phyloP scores from a whole-genome alignment of 176 grass and related monocot species.

The Ananas comosus region DNA sequence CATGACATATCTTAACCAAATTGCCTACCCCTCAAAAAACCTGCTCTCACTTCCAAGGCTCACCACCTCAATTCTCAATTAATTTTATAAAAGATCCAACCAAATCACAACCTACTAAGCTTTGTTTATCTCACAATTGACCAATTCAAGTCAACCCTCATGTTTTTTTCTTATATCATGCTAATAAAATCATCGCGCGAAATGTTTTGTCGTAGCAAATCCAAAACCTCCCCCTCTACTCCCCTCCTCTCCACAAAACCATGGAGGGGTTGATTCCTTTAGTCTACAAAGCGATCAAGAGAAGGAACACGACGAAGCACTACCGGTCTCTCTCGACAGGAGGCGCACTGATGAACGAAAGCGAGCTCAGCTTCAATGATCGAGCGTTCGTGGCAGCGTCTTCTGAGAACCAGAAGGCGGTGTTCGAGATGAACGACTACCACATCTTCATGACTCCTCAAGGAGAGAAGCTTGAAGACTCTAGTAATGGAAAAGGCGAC shows the following conservation, averaged over 20 bases:
- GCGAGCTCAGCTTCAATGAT: slow-evolving; percentile 4
- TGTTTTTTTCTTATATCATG: neutral
- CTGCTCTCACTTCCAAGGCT: neutral
- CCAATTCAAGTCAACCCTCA: neutral
- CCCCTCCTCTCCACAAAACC: neutral
- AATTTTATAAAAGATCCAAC: neutral
- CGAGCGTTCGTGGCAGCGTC: slow-evolving; percentile 27
- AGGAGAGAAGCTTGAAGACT: neutral
- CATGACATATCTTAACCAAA: neutral
- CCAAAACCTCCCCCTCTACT: neutral
- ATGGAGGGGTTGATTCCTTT: slow-evolving; percentile 55
- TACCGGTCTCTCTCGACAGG: slow-evolving; percentile 38
- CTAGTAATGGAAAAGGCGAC: neutral
- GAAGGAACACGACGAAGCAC: slow-evolving; percentile 38
- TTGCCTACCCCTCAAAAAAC: neutral
- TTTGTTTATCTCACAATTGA: neutral
- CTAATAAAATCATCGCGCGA: neutral
- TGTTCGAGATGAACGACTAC: too few relatives aligned
- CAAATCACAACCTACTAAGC: neutral
- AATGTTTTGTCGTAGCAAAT: neutral
- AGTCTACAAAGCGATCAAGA: slow-evolving; percentile 41
- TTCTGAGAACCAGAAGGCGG: slow-evolving; percentile 9
- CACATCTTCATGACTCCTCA: slow-evolving; percentile 3
- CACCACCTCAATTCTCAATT: too few relatives aligned
- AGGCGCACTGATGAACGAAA: neutral